These are phyloP conservation scores for Colletotrichum caudatum DNA, from an alignment of 2,329 filamentous ascomycete genomes.

Conservation along the genomic window DNA sequence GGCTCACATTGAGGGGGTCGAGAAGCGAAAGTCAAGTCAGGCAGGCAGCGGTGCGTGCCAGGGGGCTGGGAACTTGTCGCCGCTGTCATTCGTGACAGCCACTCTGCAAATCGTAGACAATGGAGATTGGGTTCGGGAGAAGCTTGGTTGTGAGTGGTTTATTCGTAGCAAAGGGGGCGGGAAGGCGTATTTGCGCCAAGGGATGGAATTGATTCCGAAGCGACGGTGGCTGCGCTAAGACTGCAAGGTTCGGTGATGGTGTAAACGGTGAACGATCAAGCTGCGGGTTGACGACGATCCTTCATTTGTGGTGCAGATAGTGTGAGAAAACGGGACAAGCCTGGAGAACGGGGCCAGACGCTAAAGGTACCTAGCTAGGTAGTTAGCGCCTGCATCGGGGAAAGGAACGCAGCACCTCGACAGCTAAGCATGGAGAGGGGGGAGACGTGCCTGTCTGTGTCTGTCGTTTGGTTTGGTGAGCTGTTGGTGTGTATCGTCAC, in stretches of 20 bases:
- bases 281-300: conserved; percentile 41
- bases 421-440: conserved; percentile 14
- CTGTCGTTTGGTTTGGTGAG: background rate
- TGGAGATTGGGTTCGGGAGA: conserved; percentile 10
- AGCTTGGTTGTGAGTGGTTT: background rate
- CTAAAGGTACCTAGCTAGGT: conserved; percentile 9
- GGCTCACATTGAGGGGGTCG: background rate
- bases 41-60: background rate
- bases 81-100: conserved; percentile 37
- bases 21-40: conserved; percentile 23
- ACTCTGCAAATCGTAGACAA: conserved; percentile 21
- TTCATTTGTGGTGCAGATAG: conserved; percentile 39
- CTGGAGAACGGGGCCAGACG: conserved; percentile 18
- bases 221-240: conserved; percentile 29
- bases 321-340: conserved; percentile 19
- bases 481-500: conserved; percentile 12
- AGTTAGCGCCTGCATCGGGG: conserved; percentile 18
- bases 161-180: conserved; percentile 4
- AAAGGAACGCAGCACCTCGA: conserved; percentile 4
- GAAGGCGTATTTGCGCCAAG: conserved; percentile 23
- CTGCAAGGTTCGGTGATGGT: conserved; percentile 41
- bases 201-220: conserved; percentile 23
- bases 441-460: conserved; percentile 10
- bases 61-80: conserved; percentile 14
- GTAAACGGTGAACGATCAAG: conserved; percentile 39